phyloP scores from a whole-genome alignment of 768 basidiomycete genomes.

The Auricularia sp. region DNA sequence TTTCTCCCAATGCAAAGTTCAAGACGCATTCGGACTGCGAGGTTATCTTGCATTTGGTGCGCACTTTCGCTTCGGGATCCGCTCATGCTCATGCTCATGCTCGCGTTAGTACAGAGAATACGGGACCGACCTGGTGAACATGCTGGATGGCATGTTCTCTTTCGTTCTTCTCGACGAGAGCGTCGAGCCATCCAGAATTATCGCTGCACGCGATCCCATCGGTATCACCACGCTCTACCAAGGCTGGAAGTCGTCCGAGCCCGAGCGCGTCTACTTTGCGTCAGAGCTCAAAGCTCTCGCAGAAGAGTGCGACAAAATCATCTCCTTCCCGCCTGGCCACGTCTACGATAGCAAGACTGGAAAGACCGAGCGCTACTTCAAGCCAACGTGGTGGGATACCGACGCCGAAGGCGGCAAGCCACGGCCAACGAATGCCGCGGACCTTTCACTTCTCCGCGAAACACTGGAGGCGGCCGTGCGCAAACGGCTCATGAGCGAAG shows the following conservation, averaged over 20 bases:
- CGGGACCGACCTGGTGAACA: slow-evolving; percentile 61
- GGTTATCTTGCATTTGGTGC: slow-evolving; percentile 85
- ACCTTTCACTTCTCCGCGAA: slow-evolving; percentile 65
- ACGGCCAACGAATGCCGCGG: slow-evolving; percentile 49
- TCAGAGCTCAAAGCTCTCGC: slow-evolving; percentile 90
- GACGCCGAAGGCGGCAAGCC: slow-evolving; percentile 53
- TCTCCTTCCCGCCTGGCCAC: slow-evolving; percentile 95
- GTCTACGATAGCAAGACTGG: slow-evolving; percentile 80
- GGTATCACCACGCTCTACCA: slow-evolving; percentile 99
- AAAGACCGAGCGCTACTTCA: slow-evolving; percentile 74
- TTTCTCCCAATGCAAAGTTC: slow-evolving; percentile 64
- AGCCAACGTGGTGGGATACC: slow-evolving; percentile 83
- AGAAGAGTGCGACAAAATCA: slow-evolving; percentile 89
- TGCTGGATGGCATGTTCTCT: slow-evolving; percentile 97
- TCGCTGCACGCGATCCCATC: slow-evolving; percentile 94
- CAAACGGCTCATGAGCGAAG: slow-evolving; percentile 96
- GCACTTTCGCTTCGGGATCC: slow-evolving; percentile 7
- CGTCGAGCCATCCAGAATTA: slow-evolving; percentile 76
- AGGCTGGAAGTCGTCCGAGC: slow-evolving; percentile 78
- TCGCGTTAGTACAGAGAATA: slow-evolving; percentile 66
- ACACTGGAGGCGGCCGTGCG: slow-evolving; percentile 84
- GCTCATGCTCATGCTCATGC: slow-evolving; percentile 4
- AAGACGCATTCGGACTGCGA: slow-evolving; percentile 99
- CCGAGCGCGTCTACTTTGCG: slow-evolving; percentile 81
- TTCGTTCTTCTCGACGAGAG: slow-evolving; percentile 94